Percentiles rank a stretch among this genome's conserved stretches.
Evolutionary conservation across 495 filamentous ascomycete species (phyloP).

Genomic region (Astrocystis sublimbata): DNA sequence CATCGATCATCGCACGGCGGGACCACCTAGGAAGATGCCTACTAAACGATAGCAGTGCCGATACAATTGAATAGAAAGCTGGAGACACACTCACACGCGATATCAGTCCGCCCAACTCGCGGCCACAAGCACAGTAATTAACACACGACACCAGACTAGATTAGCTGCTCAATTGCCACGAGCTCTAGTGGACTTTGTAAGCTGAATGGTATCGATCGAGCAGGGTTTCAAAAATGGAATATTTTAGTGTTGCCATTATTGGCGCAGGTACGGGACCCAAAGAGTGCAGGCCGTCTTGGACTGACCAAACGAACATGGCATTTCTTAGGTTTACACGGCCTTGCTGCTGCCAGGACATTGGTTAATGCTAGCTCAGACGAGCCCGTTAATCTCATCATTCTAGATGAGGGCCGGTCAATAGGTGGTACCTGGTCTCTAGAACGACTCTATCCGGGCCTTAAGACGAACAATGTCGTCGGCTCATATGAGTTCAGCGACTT

Average conservation of each 20-base stretch:
- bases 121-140: too few species aligned
- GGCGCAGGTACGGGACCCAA: conserved; percentile 42
- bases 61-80: too few species aligned
- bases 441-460: conserved; percentile 60
- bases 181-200: neutral
- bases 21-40: too few species aligned
- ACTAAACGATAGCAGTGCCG: too few species aligned
- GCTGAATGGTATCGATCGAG: neutral
- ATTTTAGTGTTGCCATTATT: conserved; percentile 43
- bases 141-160: too few species aligned
- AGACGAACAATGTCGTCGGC: conserved; percentile 49
- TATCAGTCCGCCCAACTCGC: too few species aligned
- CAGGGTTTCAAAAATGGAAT: neutral
- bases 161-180: too few species aligned
- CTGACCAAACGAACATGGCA: neutral
- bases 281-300: neutral
- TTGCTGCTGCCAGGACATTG: conserved; percentile 62
- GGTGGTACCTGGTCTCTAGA: conserved; percentile 67
- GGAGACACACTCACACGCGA: too few species aligned
- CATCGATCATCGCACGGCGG: too few species aligned
- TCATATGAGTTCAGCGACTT: conserved; percentile 65
- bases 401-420: conserved; percentile 57
- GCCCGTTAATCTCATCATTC: conserved; percentile 44
- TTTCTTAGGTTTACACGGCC: conserved; percentile 58
- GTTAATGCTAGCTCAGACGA: conserved; percentile 53